Base-by-base conservation (phyloP, 345 rosid genomes). In the Heritiera fomes region DNA sequence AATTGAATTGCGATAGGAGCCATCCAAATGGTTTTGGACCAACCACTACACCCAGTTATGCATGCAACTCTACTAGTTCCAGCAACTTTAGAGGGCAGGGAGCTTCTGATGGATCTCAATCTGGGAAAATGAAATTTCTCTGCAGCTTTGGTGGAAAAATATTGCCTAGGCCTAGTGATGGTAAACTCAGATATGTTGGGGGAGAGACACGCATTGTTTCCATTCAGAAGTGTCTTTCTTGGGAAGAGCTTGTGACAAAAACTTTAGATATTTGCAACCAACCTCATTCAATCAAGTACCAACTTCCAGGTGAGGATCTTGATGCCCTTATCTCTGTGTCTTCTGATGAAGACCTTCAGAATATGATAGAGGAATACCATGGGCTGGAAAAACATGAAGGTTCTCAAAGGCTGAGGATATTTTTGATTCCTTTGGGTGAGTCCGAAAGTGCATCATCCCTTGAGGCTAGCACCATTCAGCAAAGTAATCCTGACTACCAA, bases 241-340 rank as follows among this genome's bases (percentile, higher is more conserved):
- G 89, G 91, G 83, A 82, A 81, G 90, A 87, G 77, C 89, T 90
- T 79, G 84, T 88, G 79, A 84, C 75, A 82, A 88, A 86, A 80
- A 90, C 93, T 4, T 85, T 77, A 46, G 74, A 70, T 78, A 82
- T 88, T 68, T 90, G 91, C 82, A 82, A 82, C 32, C 86, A 85
- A 43, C 79, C 84, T 58, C 93, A 88, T 77, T 86, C 86, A 0
- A 86, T 90, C 40, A 90, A 87, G 79, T 90, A 88, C 77, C 91
- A 90, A 82, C 93, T 90, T 85, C 93, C 93, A 32, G 93, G 93
- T 6, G 93, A 90, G 83, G 93, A 87, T 77, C 89, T 90, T 71
- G 91, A 87, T 77, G 85, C 91, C 11, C 71, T 90, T 46, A 90
- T 90, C 78, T 90, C 93, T 0, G 90, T 88, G 11, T 86, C 90